Evolutionary conservation across 768 basidiomycete genomes (phyloP), one percentile per base, ranked within the genome.

Genomic region (Cytidiella melzeri): DNA sequence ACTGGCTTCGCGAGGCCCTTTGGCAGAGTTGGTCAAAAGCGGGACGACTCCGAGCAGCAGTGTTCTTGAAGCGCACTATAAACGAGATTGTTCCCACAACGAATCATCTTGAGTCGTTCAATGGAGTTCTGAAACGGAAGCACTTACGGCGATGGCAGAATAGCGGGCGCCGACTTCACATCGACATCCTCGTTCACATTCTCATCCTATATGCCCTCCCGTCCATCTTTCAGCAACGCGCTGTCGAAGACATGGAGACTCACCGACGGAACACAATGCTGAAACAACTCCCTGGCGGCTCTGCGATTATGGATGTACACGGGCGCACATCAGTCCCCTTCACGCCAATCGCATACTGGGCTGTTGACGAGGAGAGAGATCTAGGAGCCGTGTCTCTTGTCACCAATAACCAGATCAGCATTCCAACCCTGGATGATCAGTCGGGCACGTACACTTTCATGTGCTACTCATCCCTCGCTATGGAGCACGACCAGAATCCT

Each of bases 111-210:
- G n/a, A n/a, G n/a, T n/a, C n/a, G n/a, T n/a, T n/a, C 60, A 71
- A 71, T 45, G 53, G 60, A 9, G 39, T 67, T 3, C 50, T 71
- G 1, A 70, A 72, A 52, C 40, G 51, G 1, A 65, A 59, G 25
- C 52, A 67, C 40, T n/a, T 71, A 1, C 55, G n/a, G 0, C 55
- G 45, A 20, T 61, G 54, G 55, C 58, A 64, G 42, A 56, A 55
- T 13, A 51, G 52, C 30, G 64, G 65, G 4, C 52, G 55, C 3
- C 59, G 62, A 2, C 57, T 71, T 5, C 64, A 65, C 0, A 50
- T 63, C 27, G 65, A 66, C 44, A 41, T 63, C 21, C 55, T 67
- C 7, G 28, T 61, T 5, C 23, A 45, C 18, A 45, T 52, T 23
- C 50, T 64, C 1, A 45, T 57, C 9, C 28, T 1, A 52, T 63